Percentiles rank a stretch among this genome's conserved stretches.
Evolutionary conservation across 768 basidiomycete species (phyloP).

Genomic region (Boletus rufocinnamomeus): DNA sequence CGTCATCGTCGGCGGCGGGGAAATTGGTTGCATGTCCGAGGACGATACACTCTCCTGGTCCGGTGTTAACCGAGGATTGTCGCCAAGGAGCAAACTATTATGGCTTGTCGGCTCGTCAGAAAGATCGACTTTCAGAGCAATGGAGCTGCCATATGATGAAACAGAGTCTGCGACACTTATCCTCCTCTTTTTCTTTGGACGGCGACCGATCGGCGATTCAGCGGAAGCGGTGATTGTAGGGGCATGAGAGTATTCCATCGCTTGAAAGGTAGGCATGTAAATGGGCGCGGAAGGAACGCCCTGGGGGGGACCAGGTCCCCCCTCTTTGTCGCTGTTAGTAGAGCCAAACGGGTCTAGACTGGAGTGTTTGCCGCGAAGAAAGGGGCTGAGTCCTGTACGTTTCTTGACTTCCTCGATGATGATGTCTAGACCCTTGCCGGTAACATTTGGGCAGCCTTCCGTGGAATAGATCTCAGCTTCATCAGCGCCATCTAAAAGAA

Average conservation of each 20-base stretch:
- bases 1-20: constrained; percentile 32
- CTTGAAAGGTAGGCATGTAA: constrained; percentile 44
- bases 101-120: constrained; percentile 25
- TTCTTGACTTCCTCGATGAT: constrained; percentile 53
- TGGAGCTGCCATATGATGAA: constrained; percentile 36
- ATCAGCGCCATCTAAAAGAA: constrained; percentile 32
- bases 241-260: constrained; percentile 40
- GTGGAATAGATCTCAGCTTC: constrained; percentile 25
- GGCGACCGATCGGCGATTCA: constrained; percentile 32
- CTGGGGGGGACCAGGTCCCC: constrained; percentile 31
- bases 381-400: constrained; percentile 47
- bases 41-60: constrained; percentile 36
- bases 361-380: constrained; percentile 52
- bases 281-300: constrained; percentile 31
- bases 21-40: constrained; percentile 36
- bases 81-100: constrained; percentile 26
- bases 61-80: constrained; percentile 36
- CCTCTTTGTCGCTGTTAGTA: constrained; percentile 38
- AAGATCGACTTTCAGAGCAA: constrained; percentile 27
- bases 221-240: constrained; percentile 34
- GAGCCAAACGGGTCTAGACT: constrained; percentile 52
- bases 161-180: constrained; percentile 39
- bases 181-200: constrained; percentile 38
- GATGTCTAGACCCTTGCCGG: constrained; percentile 51
- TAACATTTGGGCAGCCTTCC: constrained; percentile 43